Base-by-base conservation (phyloP, 2,329 filamentous ascomycete species). In the Trichocomaceae sp. region DNA sequence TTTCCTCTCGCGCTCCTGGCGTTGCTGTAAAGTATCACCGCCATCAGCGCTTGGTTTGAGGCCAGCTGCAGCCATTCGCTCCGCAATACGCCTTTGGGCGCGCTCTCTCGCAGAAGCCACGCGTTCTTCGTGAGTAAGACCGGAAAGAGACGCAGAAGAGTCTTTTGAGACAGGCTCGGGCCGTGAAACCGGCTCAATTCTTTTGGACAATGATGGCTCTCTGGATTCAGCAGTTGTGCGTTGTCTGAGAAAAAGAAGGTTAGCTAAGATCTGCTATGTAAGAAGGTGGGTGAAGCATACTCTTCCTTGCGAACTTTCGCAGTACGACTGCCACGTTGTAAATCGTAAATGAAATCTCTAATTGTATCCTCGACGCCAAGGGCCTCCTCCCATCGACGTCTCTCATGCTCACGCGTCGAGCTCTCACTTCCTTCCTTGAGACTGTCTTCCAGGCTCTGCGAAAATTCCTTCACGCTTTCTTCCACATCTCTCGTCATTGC, bases 51-150 rank as follows among this genome's bases (percentile, higher is more conserved):
- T 86, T 29, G 90, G 84, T 70, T 90, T 95, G 67, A 99, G 87
- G 35, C 93, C 93, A 58, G 97, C 82, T 47, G 92, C 92, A 57
- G 93, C 93, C 64, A 99, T 82, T 57, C 93, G 86, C 71, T 97
- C 93, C 35, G 93, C 92, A 87, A 99, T 97, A 57, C 92, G 88
- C 68, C 92, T 89, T 70, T 97, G 91, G 8, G 93, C 95, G 69
- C 96, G 92, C 70, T 96, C 91, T 69, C 95, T 95, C 67, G 97
- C 96, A 66, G 95, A 96, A 5, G 92, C 90, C 35, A 95, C 90
- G 54, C 93, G 84, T 66, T 99, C 92, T 71, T 97, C 91, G 0
- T 91, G 87, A 0, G 91, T 96, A 72, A 88, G 89, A 69, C 93
- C 95, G 4, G 89, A 82, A 2, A 88, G 81, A 67, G 95, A 95